Evolutionary conservation across 2,329 filamentous ascomycete genomes (phyloP).

Genomic region (Knufia fluminis): DNA sequence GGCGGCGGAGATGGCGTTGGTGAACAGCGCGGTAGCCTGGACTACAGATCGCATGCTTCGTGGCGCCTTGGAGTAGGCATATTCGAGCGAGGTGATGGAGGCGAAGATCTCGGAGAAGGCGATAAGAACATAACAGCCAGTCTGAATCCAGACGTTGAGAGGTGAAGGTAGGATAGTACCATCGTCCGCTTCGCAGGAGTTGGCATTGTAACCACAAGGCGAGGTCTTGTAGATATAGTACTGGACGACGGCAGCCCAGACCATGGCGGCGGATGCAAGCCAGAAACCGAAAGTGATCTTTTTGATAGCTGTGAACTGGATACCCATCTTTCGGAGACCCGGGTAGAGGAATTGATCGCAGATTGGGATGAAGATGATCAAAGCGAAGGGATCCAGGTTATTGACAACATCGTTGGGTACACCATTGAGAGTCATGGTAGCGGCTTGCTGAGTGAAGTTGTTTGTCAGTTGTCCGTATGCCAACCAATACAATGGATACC

Average conservation of each 20-base stretch:
- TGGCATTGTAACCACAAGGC: conserved; percentile 44
- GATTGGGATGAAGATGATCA: conserved; percentile 40
- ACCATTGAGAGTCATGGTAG: conserved; percentile 46
- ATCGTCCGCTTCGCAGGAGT: conserved; percentile 37
- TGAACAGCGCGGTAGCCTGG: conserved; percentile 58
- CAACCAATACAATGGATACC: conserved; percentile 47
- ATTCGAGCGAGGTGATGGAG: conserved; percentile 61
- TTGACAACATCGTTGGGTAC: conserved; percentile 52
- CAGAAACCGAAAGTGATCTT: conserved; percentile 49
- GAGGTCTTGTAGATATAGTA: conserved; percentile 49
- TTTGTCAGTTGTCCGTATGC: conserved; percentile 45
- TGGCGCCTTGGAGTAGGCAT: conserved; percentile 65
- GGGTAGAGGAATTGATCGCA: conserved; percentile 45
- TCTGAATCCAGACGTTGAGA: conserved; percentile 37
- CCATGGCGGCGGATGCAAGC: conserved; percentile 43
- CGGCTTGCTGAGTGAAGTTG: conserved; percentile 37
- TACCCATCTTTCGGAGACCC: conserved; percentile 41
- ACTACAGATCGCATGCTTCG: conserved; percentile 63
- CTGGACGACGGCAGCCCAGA: conserved; percentile 49
- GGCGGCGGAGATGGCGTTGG: conserved; percentile 59
- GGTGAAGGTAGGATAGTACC: conserved; percentile 34
- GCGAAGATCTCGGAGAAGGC: conserved; percentile 51
- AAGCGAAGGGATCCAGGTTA: conserved; percentile 51
- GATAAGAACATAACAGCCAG: conserved; percentile 44
- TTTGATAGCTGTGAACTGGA: conserved; percentile 51